phyloP scores from a whole-genome alignment of 2,329 filamentous ascomycete genomes.

The Macroventuria anomochaeta region DNA sequence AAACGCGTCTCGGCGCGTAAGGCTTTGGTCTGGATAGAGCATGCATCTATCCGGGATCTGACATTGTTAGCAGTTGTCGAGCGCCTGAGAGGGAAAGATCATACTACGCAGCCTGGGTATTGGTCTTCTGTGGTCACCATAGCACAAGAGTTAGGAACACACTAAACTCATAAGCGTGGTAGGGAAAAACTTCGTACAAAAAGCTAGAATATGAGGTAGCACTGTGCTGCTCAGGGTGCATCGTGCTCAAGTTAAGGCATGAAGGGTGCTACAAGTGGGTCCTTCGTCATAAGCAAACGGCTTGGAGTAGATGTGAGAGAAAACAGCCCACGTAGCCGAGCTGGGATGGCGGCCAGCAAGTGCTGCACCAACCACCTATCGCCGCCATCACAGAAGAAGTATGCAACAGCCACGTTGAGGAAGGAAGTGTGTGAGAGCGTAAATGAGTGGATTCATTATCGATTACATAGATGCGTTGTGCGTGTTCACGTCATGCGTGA shows the following conservation, averaged over 20 bases:
- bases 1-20: background rate
- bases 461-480: slow-evolving; percentile 17
- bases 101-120: slow-evolving; percentile 3
- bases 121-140: slow-evolving; percentile 7
- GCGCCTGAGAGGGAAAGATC: too few relatives aligned
- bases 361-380: background rate
- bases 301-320: background rate
- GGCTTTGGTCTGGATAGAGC: background rate
- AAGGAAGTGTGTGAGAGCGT: slow-evolving; percentile 2
- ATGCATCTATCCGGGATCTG: slow-evolving; percentile 24
- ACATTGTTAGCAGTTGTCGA: background rate
- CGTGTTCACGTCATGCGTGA: slow-evolving; percentile 11
- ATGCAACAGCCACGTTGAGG: background rate
- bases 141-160: background rate
- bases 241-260: background rate
- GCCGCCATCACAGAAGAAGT: background rate
- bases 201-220: background rate
- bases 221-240: background rate
- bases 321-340: background rate
- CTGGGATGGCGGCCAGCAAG: background rate
- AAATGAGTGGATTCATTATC: slow-evolving; percentile 20
- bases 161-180: background rate
- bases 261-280: background rate
- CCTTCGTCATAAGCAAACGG: background rate
- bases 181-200: background rate